phyloP scores from a whole-genome alignment of 2,329 filamentous ascomycete species.

The Sordariomycetes sp. region DNA sequence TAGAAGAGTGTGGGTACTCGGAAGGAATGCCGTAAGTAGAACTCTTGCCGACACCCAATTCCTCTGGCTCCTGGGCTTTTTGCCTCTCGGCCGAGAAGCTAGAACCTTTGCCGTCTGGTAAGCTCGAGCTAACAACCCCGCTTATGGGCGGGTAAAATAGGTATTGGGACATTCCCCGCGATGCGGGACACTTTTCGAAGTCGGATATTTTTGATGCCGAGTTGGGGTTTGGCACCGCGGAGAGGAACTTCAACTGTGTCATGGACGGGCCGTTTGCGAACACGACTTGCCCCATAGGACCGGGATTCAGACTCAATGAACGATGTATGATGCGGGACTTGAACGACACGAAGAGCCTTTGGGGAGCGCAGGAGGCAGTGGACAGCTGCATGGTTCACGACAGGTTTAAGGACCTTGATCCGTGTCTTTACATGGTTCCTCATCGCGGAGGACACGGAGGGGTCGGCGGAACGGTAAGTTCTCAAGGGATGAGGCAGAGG shows the following conservation, averaged over 20 bases:
- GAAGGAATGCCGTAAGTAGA: constrained; percentile 5
- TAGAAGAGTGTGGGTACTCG: constrained; percentile 7
- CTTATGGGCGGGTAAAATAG: background rate
- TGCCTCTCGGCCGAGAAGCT: background rate
- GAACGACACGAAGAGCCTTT: background rate
- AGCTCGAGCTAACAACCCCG: background rate
- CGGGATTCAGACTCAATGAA: constrained; percentile 4
- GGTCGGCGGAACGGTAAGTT: background rate
- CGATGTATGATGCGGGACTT: constrained; percentile 5
- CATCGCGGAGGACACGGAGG: constrained; percentile 2
- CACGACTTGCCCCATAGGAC: constrained; percentile 6
- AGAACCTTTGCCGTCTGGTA: background rate
- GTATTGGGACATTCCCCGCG: constrained; percentile 6
- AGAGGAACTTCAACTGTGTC: constrained; percentile 1
- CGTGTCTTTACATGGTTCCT: background rate
- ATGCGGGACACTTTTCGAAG: constrained; percentile 5
- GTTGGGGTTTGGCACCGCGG: constrained; percentile 5
- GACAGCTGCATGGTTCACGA: background rate
- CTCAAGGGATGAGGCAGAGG: too few relatives aligned
- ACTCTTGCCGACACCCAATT: background rate
- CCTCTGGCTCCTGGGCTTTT: background rate
- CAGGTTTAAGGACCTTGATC: background rate
- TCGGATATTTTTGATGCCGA: constrained; percentile 5
- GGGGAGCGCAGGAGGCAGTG: background rate
- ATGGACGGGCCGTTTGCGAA: constrained; percentile 7